phyloP scores from a whole-genome alignment of 176 grass and related monocot species.

The Bromus sterilis region DNA sequence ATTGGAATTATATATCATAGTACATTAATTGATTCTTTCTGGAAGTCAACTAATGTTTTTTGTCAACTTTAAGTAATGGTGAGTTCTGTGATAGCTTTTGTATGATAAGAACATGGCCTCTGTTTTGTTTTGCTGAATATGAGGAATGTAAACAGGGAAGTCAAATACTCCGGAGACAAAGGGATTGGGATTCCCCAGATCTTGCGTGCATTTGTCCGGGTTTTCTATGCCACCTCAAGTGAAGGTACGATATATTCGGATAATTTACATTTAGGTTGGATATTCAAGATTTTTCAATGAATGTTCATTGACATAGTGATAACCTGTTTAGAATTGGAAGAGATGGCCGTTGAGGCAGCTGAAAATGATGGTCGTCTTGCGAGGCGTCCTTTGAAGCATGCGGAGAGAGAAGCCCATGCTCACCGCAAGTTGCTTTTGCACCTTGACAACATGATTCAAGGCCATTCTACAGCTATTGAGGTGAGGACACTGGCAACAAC shows the following conservation, averaged over 20 bases:
- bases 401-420: slow-evolving; percentile 47
- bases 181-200: slow-evolving; percentile 47
- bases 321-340: slow-evolving; percentile 45
- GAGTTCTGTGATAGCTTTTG: slow-evolving; percentile 2
- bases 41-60: background rate
- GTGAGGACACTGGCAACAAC: slow-evolving; percentile 22
- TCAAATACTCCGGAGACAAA: slow-evolving; percentile 44
- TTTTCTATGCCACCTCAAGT: slow-evolving; percentile 58
- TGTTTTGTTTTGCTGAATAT: slow-evolving; percentile 6
- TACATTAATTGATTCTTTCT: background rate
- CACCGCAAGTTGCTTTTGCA: slow-evolving; percentile 49
- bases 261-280: background rate
- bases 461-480: slow-evolving; percentile 45
- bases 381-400: slow-evolving; percentile 52
- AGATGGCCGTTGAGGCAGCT: slow-evolving; percentile 47
- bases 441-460: slow-evolving; percentile 34
- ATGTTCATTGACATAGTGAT: slow-evolving; percentile 1
- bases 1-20: background rate
- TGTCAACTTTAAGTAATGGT: background rate
- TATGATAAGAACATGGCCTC: background rate
- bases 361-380: slow-evolving; percentile 70
- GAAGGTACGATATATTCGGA: slow-evolving; percentile 50
- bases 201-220: slow-evolving; percentile 63
- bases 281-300: background rate
- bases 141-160: slow-evolving; percentile 42